Percentiles rank a stretch among this genome's conserved stretches.
These are phyloP conservation scores for Thalassia testudinum DNA, from an alignment of 116 monocot genomes.

Conservation along the genomic window DNA sequence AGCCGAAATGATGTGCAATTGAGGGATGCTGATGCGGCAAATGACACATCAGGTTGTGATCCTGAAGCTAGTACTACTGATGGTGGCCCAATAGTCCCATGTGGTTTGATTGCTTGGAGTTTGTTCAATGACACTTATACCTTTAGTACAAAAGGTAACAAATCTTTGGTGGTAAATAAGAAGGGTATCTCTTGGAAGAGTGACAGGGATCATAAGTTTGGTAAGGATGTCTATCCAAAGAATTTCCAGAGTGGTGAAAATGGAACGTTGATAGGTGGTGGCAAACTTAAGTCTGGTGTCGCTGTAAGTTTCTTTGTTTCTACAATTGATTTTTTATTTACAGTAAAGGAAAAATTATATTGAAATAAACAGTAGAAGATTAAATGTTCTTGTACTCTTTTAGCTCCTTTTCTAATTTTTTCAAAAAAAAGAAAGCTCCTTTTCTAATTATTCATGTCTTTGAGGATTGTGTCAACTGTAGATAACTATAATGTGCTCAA, in stretches of 20 bases:
- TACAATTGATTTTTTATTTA: too few species aligned
- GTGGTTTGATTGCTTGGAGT: slow-evolving; percentile 79
- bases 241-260: slow-evolving; percentile 45
- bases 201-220: slow-evolving; percentile 63
- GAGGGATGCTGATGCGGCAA: slow-evolving; percentile 21
- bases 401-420: too few species aligned
- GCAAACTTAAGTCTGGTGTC: slow-evolving; percentile 27
- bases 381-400: too few species aligned
- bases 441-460: too few species aligned
- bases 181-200: slow-evolving; percentile 56
- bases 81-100: slow-evolving; percentile 45
- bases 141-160: slow-evolving; percentile 10
- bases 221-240: slow-evolving; percentile 35
- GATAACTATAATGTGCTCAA: too few species aligned
- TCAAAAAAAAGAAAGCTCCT: too few species aligned
- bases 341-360: too few species aligned
- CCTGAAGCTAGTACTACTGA: slow-evolving; percentile 36
- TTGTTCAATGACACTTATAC: slow-evolving; percentile 61
- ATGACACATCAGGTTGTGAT: slow-evolving; percentile 50
- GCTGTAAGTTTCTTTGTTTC: slow-evolving; percentile 20
- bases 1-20: slow-evolving; percentile 74
- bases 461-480: too few species aligned
- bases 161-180: slow-evolving; percentile 31
- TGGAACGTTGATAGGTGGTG: slow-evolving; percentile 40
- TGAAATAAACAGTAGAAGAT: too few species aligned